Evolutionary conservation across 805 yeast species (phyloP).

Genomic region (Kodamaea kaohsiungensis): DNA sequence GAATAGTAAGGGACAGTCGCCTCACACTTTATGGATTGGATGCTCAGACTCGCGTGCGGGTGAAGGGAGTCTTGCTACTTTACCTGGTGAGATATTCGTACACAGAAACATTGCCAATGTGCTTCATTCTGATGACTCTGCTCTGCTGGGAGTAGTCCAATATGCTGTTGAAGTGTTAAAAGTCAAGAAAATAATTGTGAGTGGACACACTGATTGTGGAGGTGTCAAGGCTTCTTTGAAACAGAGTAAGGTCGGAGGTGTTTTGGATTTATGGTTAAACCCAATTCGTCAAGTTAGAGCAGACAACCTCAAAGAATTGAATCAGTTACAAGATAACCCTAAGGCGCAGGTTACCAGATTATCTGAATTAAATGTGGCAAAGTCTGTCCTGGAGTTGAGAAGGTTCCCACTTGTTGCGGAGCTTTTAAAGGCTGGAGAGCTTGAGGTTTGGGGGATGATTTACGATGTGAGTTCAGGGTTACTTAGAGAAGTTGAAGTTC

Average conservation of each 20-base stretch:
- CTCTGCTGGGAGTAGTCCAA: conserved; percentile 76
- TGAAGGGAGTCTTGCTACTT: conserved; percentile 68
- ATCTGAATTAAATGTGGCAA: conserved; percentile 72
- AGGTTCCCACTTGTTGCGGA: conserved; percentile 66
- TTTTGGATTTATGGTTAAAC: conserved; percentile 70
- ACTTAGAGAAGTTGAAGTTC: conserved; percentile 40
- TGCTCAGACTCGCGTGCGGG: conserved; percentile 91
- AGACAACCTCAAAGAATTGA: conserved; percentile 51
- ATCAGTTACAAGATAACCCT: conserved; percentile 47
- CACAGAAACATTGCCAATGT: conserved; percentile 87
- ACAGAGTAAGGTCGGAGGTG: conserved; percentile 62
- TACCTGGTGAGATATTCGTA: conserved; percentile 89
- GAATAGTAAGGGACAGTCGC: conserved; percentile 81
- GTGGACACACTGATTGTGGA: conserved; percentile 96
- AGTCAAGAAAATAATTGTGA: conserved; percentile 76
- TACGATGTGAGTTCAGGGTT: conserved; percentile 81
- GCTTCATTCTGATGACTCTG: conserved; percentile 66
- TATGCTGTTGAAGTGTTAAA: conserved; percentile 83
- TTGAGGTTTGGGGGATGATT: conserved; percentile 79
- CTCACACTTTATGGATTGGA: conserved; percentile 91
- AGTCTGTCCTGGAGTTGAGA: conserved; percentile 66
- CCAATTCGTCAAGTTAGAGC: conserved; percentile 70
- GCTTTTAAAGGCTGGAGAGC: conserved; percentile 59
- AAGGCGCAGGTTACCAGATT: conserved; percentile 58
- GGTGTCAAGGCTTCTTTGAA: conserved; percentile 82